These are phyloP conservation scores for Phytophthora hybrid DNA, from an alignment of 352 stramenopile genomes.

Conservation along the genomic window DNA sequence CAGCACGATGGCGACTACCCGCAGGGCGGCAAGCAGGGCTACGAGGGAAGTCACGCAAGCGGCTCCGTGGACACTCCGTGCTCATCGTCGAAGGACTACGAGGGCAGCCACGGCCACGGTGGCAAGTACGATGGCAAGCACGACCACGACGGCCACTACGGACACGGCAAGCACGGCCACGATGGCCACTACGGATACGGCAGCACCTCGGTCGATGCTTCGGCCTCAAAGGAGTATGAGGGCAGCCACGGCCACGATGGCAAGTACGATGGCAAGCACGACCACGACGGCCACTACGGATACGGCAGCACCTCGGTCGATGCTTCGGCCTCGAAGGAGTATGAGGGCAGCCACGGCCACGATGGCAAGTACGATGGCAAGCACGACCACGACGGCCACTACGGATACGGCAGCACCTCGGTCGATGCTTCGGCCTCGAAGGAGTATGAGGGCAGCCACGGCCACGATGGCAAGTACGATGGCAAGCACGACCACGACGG, in stretches of 20 bases:
- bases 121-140: background rate
- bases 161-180: too few relatives aligned
- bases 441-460: too few relatives aligned
- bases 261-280: background rate
- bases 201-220: slow-evolving; percentile 1
- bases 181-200: background rate
- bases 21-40: background rate
- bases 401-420: too few relatives aligned
- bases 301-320: too few relatives aligned
- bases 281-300: background rate
- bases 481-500: background rate
- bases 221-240: slow-evolving; percentile 10
- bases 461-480: background rate
- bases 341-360: too few relatives aligned
- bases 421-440: too few relatives aligned
- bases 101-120: background rate
- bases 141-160: background rate
- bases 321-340: too few relatives aligned
- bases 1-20: background rate
- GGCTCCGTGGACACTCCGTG: background rate
- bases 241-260: background rate
- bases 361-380: too few relatives aligned
- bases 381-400: too few relatives aligned
- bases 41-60: background rate
- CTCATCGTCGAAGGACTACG: background rate